phyloP scores from a whole-genome alignment of 1,284 basidiomycete species.

The Pseudozyma sp. region DNA sequence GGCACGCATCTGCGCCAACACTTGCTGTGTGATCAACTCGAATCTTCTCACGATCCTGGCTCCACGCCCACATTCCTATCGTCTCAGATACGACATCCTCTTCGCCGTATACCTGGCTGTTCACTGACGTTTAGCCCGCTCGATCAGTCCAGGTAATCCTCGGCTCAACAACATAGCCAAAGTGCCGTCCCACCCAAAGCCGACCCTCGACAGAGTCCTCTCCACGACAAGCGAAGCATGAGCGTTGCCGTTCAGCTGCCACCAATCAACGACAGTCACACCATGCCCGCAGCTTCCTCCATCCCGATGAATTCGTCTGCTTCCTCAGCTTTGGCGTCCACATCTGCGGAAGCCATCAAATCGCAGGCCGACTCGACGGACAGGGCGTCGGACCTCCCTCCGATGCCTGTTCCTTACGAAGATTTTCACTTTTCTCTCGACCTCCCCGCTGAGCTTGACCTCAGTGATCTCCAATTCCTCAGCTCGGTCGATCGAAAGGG shows the following conservation, averaged over 20 bases:
- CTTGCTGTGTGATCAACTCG: too few species aligned
- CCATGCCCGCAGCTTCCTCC: slow-evolving; percentile 19
- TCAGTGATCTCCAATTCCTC: slow-evolving; percentile 53
- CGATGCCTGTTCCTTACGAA: slow-evolving; percentile 63
- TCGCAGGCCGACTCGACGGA: slow-evolving; percentile 9
- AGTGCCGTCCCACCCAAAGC: too few species aligned
- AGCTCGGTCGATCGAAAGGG: slow-evolving; percentile 46
- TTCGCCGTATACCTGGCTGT: too few species aligned
- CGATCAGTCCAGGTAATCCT: too few species aligned
- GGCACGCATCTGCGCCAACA: too few species aligned
- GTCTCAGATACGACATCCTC: too few species aligned
- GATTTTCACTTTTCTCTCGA: slow-evolving; percentile 63
- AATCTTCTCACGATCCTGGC: too few species aligned
- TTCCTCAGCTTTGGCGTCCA: slow-evolving; percentile 12
- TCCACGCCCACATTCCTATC: too few species aligned
- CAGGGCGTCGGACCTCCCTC: slow-evolving; percentile 52
- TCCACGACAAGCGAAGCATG: slow-evolving; percentile 23
- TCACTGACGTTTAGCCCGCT: too few species aligned
- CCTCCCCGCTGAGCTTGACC: slow-evolving; percentile 52
- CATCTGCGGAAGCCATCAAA: slow-evolving; percentile 21
- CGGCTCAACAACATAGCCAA: too few species aligned
- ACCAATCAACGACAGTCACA: slow-evolving; percentile 23
- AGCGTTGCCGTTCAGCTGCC: slow-evolving; percentile 49
- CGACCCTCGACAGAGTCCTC: neutral
- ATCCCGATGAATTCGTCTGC: slow-evolving; percentile 9